Evolutionary conservation across 192 early-diverging fungal genomes (phyloP), one percentile per base, ranked within the genome.

Genomic region (Chytriomyces sp.): DNA sequence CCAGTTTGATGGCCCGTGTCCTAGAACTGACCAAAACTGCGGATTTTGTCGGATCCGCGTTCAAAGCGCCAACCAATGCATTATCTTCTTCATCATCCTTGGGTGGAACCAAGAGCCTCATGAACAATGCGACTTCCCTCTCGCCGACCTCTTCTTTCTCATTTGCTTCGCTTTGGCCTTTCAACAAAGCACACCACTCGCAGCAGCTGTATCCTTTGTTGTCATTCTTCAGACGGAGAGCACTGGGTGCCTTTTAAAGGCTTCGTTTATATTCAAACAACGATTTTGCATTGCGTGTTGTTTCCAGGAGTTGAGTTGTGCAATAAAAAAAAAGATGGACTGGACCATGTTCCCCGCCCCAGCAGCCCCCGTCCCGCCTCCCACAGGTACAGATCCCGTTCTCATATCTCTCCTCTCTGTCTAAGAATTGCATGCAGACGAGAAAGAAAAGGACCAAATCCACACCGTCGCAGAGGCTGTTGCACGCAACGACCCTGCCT

Each of bases 171-270:
- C 47, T 71, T 8, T 71, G 49, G 69, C 69, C 69, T 13, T 71
- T 71, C 50, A 24, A 18, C 47, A 45, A 20, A 4, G 49, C 69
- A 16, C 69, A 71, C 44, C 50, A 71, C 47, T 44, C 26, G 18
- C 69, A 71, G 50, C 69, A 71, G 20, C 50, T 71, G 6, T 71
- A 71, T 71, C 69, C 69, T 59, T 50, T 71, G 5, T 18, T 57
- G 18, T 50, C 69, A 35, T 71, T 71, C 26, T 60, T 71, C 50
- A 9, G 69, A 35, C 35, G 35, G 35, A 35, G 35, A 35, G 35
- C 35, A 35, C 35, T 35, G 35, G 35, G 35, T 35, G 35, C 35
- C 35, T 35, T 35, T 35, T 35, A 35, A 35, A 35, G 35, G 35
- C 35, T 35, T 35, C 35, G 35, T 35, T 35, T 35, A 4, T 35